A percentile compares a stretch with the other conserved stretches of the same genome.
Evolutionary conservation across 805 yeast genomes (phyloP).

Genomic region (Debaryomyces tyrocola): DNA sequence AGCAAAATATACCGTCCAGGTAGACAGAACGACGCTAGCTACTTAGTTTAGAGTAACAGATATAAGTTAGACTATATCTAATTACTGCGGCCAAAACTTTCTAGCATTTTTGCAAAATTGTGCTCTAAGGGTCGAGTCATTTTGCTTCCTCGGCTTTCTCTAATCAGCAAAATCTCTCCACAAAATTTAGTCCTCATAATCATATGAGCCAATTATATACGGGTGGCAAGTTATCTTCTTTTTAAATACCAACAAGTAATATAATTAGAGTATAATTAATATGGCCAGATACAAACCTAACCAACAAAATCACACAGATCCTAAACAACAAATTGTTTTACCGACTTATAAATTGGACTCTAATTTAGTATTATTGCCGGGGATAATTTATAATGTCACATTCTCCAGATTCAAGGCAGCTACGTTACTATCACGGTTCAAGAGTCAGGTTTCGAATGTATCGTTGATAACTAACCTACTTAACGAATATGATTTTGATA

Average conservation of each 20-base stretch:
- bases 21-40: too few relatives aligned
- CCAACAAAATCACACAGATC: background rate
- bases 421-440: constrained; percentile 44
- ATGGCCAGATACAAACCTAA: constrained; percentile 6
- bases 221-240: background rate
- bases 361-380: constrained; percentile 56
- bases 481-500: constrained; percentile 34
- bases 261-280: background rate
- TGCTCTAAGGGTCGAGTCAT: too few relatives aligned
- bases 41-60: too few relatives aligned
- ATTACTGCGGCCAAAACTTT: too few relatives aligned
- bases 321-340: constrained; percentile 24
- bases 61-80: too few relatives aligned
- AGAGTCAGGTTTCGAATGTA: constrained; percentile 24
- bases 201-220: background rate
- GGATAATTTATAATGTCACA: constrained; percentile 59
- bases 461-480: constrained; percentile 31
- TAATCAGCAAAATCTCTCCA: background rate
- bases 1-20: too few relatives aligned
- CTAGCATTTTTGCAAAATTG: too few relatives aligned
- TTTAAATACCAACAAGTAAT: background rate
- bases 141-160: background rate
- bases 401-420: constrained; percentile 49
- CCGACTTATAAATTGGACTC: constrained; percentile 44
- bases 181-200: background rate